A percentile compares a stretch with the other conserved stretches of the same genome.
These are phyloP conservation scores for Botryotinia globosa DNA, from an alignment of 2,329 filamentous ascomycete species.

Conservation along the genomic window DNA sequence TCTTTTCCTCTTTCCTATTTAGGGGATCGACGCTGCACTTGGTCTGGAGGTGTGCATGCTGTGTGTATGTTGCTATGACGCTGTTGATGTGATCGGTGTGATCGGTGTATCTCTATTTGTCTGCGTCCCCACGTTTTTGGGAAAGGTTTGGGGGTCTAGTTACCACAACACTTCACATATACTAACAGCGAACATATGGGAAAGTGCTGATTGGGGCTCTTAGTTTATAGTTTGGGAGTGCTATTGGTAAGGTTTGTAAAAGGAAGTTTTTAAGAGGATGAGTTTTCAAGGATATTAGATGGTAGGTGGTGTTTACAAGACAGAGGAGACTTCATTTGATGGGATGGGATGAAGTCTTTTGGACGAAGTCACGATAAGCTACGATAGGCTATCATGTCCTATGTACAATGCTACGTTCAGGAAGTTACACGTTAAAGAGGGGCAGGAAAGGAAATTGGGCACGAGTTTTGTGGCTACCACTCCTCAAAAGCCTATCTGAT, in stretches of 20 bases:
- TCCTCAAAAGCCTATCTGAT: background rate
- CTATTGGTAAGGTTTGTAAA: background rate
- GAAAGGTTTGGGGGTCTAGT: background rate
- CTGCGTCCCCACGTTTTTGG: background rate
- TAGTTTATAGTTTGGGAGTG: background rate
- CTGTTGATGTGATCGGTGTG: slow-evolving; percentile 4
- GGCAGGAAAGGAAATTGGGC: background rate
- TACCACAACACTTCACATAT: background rate
- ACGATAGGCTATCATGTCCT: background rate
- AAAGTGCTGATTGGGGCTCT: background rate
- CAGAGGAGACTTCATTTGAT: background rate
- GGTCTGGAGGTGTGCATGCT: background rate
- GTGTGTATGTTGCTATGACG: slow-evolving; percentile 3
- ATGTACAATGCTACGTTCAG: background rate
- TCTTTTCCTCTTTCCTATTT: background rate
- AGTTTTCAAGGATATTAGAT: background rate
- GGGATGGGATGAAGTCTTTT: background rate
- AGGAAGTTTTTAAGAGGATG: background rate
- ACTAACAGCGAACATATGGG: background rate
- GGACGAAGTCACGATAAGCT: background rate
- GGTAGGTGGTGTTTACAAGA: background rate
- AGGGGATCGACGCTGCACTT: slow-evolving; percentile 8
- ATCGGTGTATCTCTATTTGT: background rate
- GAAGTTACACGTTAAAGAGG: background rate
- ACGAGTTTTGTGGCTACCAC: background rate